Base-by-base conservation (phyloP, 495 filamentous ascomycete species). In the Aspergillus asperescens region DNA sequence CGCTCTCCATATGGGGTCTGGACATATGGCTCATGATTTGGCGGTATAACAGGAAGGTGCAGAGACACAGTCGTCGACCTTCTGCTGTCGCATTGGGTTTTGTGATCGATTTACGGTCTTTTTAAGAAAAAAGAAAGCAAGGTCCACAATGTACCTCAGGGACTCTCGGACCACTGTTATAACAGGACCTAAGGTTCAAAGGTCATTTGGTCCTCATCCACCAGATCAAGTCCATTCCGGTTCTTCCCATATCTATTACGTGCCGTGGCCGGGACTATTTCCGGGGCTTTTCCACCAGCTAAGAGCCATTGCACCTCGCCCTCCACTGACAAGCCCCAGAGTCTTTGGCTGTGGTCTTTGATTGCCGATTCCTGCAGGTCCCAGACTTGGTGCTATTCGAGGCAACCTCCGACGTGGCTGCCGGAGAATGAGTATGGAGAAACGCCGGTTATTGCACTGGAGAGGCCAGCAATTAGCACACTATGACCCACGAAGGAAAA, bases 401-500 rank as follows among this genome's bases (percentile, higher is more conserved):
- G 28, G 29, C 41, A 39, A 37, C 29, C 42, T 34, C 19, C 24
- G 50, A 52, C 40, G 40, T 45, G 50, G 19, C 29, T 35, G 28
- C 13, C 29, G 39, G 12, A 20, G 38, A 52, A 27, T 52, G 49
- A 28, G 15, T 18, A 16, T 41, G 15, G 37, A 4, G 25, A 35
- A 35, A 4, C 2, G 10, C 28, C 19, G 44, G 18, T 9, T 12
- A 31, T 4, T 47, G 25, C 29, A 24, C 44, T 34, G 29, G 10
- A 15, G 4, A 47, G 29, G 27, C 25, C 2, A 7, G 3, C 12
- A 15, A 7, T n/a, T 44, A 16, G 27, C 27, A 24, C 19, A 25
- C 50, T 15, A 52, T 45, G 29, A 45, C 34, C 20, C 40, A 44
- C 41, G 50, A 52, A 52, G 50, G 50, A 35, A n/a, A 35, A 35